Conservation (phyloP, 2,329 filamentous ascomycete species). For the Rhexocercosporidium sp. region DNA sequence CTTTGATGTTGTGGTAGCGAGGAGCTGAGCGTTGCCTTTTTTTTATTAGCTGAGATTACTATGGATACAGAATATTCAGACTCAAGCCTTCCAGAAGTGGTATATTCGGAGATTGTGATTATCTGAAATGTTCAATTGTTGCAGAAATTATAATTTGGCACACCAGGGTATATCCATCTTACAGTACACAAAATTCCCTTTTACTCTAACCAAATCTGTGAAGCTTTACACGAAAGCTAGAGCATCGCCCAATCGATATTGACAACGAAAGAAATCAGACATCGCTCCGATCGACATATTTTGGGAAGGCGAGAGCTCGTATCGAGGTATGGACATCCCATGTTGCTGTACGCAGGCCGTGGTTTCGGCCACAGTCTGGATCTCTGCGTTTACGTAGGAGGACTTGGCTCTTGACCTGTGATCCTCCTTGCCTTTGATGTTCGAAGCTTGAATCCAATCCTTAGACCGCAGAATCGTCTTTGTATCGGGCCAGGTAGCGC, state of each 20-base stretch:
- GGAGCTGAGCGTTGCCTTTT: background rate
- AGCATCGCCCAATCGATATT: constrained; percentile 29
- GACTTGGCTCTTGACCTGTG: background rate
- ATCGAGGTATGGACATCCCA: background rate
- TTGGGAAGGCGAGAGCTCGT: background rate
- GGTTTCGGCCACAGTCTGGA: background rate
- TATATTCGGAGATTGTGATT: background rate
- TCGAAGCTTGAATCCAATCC: background rate
- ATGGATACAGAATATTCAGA: background rate
- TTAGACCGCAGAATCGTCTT: background rate
- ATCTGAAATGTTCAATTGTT: background rate
- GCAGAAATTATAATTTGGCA: background rate
- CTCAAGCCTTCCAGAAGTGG: background rate
- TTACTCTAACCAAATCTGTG: background rate
- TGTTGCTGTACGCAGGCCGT: background rate
- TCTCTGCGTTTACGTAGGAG: background rate
- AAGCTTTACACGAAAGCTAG: constrained; percentile 25
- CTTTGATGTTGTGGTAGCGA: background rate
- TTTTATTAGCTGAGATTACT: background rate
- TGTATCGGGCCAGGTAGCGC: background rate
- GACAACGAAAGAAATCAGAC: constrained; percentile 26
- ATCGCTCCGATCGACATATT: constrained; percentile 25
- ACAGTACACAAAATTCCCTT: background rate
- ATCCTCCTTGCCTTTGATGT: background rate
- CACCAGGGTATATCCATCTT: background rate